Percentiles rank a stretch among this genome's conserved stretches.
Evolutionary conservation across 805 yeast genomes (phyloP).

Genomic region (Starmerella scarabaei): DNA sequence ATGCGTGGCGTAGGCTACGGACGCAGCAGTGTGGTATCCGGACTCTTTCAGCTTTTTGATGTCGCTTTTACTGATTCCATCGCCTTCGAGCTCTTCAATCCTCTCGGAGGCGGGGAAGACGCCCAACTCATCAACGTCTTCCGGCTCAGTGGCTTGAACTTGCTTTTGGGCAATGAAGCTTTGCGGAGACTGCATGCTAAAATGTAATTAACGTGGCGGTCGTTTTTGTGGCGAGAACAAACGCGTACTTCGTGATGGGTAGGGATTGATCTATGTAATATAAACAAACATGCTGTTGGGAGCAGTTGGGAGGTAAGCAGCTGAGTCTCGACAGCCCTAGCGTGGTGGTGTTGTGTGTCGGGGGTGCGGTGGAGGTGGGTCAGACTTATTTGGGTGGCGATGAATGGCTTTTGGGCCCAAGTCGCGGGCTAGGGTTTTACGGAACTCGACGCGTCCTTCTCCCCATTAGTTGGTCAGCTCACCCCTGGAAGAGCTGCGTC

Average conservation of each 20-base stretch:
- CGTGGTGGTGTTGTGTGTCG: too few relatives aligned
- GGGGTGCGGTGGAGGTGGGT: too few relatives aligned
- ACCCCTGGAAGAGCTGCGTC: too few relatives aligned
- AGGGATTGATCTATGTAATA: not conserved
- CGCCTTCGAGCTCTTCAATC: constrained; percentile 37
- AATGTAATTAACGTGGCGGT: not conserved
- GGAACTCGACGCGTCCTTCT: too few relatives aligned
- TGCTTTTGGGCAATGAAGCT: constrained; percentile 1
- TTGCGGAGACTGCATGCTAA: constrained; percentile 9
- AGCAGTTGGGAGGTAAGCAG: too few relatives aligned
- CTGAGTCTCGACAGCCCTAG: too few relatives aligned
- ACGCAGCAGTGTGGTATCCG: constrained; percentile 81
- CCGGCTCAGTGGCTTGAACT: not conserved
- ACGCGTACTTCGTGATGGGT: not conserved
- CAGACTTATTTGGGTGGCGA: too few relatives aligned
- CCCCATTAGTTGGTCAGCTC: too few relatives aligned
- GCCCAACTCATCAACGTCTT: constrained; percentile 9
- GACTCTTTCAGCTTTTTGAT: constrained; percentile 66
- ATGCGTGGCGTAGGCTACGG: constrained; percentile 86
- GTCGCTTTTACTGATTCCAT: constrained; percentile 74
- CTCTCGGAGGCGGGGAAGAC: constrained; percentile 8
- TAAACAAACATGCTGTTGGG: too few relatives aligned
- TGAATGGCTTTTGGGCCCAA: too few relatives aligned
- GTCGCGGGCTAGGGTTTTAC: too few relatives aligned
- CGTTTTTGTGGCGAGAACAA: not conserved